A percentile compares a stretch with the other conserved stretches of the same genome.
Conservation (phyloP, 192 early-diverging fungal genomes). For the Coemansia sp. region DNA sequence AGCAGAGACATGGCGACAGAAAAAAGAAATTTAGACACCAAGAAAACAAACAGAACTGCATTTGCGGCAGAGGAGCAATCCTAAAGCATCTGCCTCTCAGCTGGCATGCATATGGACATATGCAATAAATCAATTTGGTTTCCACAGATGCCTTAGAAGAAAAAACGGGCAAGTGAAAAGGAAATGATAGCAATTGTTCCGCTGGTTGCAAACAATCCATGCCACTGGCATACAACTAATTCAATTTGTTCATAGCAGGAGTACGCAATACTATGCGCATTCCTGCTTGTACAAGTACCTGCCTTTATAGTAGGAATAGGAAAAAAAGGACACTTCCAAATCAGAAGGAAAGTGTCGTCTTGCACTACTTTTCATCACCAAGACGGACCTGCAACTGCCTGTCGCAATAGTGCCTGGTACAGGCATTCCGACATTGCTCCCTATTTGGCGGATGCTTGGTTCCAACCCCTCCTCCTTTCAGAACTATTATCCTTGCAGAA, state of each 20-base stretch:
- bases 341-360: background rate
- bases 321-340: background rate
- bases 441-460: background rate
- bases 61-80: background rate
- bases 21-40: background rate
- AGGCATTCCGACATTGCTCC: background rate
- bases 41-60: background rate
- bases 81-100: background rate
- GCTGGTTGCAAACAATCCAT: slow-evolving; percentile 1
- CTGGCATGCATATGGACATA: slow-evolving; percentile 1
- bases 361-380: background rate
- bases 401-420: slow-evolving; percentile 5
- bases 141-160: background rate
- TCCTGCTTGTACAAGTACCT: background rate
- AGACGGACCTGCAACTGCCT: background rate
- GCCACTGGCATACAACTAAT: background rate
- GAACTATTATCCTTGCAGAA: background rate
- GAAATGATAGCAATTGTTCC: background rate
- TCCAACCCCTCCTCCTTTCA: background rate
- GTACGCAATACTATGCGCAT: background rate
- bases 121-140: slow-evolving; percentile 3
- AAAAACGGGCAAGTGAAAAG: background rate
- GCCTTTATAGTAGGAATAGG: background rate
- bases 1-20: background rate
- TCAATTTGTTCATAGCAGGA: background rate